phyloP scores from a whole-genome alignment of 129 eudicot genomes.

The Saposhnikovia divaricata region DNA sequence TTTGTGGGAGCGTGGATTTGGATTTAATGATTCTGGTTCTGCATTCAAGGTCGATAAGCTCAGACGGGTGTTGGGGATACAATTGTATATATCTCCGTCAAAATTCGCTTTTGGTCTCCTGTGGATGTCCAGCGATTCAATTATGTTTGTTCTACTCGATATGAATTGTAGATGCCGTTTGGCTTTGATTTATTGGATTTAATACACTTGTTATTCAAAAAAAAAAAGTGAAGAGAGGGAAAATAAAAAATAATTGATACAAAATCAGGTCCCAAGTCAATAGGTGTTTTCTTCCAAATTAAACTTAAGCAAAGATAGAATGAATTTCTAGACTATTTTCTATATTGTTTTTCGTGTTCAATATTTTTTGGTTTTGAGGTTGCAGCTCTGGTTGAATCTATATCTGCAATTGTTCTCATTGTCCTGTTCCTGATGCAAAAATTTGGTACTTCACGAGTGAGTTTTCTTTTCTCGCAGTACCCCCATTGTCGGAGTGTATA shows the following conservation, averaged over 20 bases:
- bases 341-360: background rate
- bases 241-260: background rate
- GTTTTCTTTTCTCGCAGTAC: slow-evolving; percentile 57
- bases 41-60: too few species aligned
- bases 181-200: too few species aligned
- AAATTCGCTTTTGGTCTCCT: too few species aligned
- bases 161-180: too few species aligned
- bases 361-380: slow-evolving; percentile 8
- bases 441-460: slow-evolving; percentile 59
- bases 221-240: background rate
- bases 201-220: too few species aligned
- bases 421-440: slow-evolving; percentile 50
- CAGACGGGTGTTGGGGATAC: too few species aligned
- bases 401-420: slow-evolving; percentile 47
- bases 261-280: background rate
- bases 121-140: too few species aligned
- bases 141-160: too few species aligned
- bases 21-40: too few species aligned
- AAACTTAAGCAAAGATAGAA: background rate
- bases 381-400: slow-evolving; percentile 51
- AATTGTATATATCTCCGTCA: too few species aligned
- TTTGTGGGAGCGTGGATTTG: too few species aligned
- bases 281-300: background rate
- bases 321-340: background rate
- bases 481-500: slow-evolving; percentile 51